Evolutionary conservation across 2,329 filamentous ascomycete species (phyloP).

Genomic region (Aureobasidium leucospermi): DNA sequence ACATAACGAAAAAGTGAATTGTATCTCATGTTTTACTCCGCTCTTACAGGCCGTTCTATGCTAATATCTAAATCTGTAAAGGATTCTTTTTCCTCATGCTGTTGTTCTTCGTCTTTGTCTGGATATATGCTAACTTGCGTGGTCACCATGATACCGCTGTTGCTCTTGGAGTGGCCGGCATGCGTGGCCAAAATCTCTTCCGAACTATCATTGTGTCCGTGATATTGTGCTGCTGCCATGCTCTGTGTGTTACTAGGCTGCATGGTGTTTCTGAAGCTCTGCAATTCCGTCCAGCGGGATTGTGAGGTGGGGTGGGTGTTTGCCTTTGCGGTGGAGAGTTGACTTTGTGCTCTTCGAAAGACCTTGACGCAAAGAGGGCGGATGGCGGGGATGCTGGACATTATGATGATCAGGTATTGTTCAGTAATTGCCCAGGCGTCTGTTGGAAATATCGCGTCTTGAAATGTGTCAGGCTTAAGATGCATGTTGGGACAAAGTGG

Average conservation of each 20-base stretch:
- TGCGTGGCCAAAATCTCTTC: background rate
- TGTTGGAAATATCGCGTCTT: background rate
- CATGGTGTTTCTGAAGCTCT: background rate
- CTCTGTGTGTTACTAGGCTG: background rate
- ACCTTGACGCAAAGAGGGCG: background rate
- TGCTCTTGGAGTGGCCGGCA: background rate
- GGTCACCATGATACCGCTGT: background rate
- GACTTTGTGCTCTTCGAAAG: background rate
- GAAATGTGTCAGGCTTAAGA: background rate
- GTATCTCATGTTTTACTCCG: background rate
- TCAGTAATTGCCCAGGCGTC: slow-evolving; percentile 5
- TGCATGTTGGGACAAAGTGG: too few species aligned
- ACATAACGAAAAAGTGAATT: too few species aligned
- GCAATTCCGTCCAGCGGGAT: background rate
- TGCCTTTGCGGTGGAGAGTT: background rate
- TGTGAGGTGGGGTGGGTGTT: background rate
- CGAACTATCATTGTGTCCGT: background rate
- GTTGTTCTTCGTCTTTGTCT: background rate
- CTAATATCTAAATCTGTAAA: background rate
- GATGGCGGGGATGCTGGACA: slow-evolving; percentile 1
- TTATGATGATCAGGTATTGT: slow-evolving; percentile 4
- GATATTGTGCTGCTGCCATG: background rate
- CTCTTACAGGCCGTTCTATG: background rate
- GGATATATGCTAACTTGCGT: background rate
- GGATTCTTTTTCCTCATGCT: background rate